Evolutionary conservation across 441 rosid species (phyloP), one percentile per base, ranked within the genome.

Genomic region (Raphanus hybrid): DNA sequence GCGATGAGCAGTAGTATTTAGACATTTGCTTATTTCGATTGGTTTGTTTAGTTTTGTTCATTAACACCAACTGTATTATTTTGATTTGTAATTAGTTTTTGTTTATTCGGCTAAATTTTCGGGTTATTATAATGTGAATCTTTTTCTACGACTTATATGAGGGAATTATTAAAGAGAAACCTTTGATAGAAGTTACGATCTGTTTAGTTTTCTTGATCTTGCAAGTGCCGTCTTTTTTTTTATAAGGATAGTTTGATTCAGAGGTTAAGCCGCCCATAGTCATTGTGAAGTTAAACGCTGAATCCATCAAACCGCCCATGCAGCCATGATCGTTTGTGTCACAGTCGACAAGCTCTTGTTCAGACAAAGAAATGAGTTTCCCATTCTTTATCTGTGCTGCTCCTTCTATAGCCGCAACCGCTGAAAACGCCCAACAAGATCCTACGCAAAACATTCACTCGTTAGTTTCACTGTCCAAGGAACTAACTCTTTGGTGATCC

Each of bases 371-470:
- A 0, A 80, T 20, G 37, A 80, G 80, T 61, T 80, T 76, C 3
- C 83, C 83, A 61, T 67, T 76, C 67, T 71, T 80, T 45, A 80
- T 72, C 37, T 80, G 50, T 39, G 78, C 39, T 52, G 60, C 77
- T 67, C 83, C 83, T 78, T 86, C 85, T 1, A 83, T 72, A 5
- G 84, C 84, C 48, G 87, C 89, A 67, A 84, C 85, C 1, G 77
- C 75, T 64, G 89, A 84, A 76, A 86, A 86, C 74, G 87, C 87
- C 87, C 87, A 84, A 59, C 87, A 86, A 72, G 77, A 71, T 29
- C 87, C 89, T 86, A 52, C 35, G 39, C 26, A 54, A n/a, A 39
- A 62, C 65, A 52, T 41, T 18, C 16, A 80, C 65, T 61, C 11
- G 20, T 61, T 61, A 61, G 14, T 60, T 59, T 60, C 39, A 12